A percentile compares a stretch with the other conserved stretches of the same genome.
These are phyloP conservation scores for Aspergillus mulundensis DNA, from an alignment of 495 filamentous ascomycete genomes.

Conservation along the genomic window DNA sequence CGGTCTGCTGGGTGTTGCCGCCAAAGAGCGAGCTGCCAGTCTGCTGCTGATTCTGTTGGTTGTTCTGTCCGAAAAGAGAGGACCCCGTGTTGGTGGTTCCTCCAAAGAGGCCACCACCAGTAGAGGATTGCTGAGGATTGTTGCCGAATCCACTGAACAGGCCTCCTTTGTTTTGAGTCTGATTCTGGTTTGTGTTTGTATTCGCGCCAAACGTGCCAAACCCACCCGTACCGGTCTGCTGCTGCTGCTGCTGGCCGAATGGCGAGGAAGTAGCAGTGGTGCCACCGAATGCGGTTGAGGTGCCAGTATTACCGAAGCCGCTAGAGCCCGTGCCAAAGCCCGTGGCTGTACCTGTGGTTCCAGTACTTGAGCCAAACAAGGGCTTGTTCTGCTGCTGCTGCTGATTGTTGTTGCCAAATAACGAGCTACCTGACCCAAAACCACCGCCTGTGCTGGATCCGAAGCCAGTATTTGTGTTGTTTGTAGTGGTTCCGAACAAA, in stretches of 20 bases:
- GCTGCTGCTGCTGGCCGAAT: constrained; percentile 36
- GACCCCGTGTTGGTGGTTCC: constrained; percentile 27
- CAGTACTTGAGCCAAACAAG: constrained; percentile 26
- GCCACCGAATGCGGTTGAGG: constrained; percentile 39
- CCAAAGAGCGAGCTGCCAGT: constrained; percentile 46
- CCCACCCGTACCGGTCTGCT: constrained; percentile 31
- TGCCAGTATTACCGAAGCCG: constrained; percentile 41
- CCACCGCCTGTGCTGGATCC: constrained; percentile 18
- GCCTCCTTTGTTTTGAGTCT: constrained; percentile 37
- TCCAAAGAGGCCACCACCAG: constrained; percentile 42
- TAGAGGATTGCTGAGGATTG: constrained; percentile 35
- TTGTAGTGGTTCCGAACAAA: constrained; percentile 26
- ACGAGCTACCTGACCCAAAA: constrained; percentile 35
- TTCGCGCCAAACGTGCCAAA: constrained; percentile 45
- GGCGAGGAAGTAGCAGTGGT: constrained; percentile 30
- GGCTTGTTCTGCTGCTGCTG: constrained; percentile 32
- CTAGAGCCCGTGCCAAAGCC: constrained; percentile 25
- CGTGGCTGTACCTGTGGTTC: constrained; percentile 24
- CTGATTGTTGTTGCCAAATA: constrained; percentile 45
- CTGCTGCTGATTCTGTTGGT: constrained; percentile 35
- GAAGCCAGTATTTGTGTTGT: constrained; percentile 20
- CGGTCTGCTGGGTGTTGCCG: constrained; percentile 29
- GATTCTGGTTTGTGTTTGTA: constrained; percentile 37
- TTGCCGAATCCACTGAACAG: constrained; percentile 40
- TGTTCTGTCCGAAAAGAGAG: constrained; percentile 39